These are phyloP conservation scores for Phytophthora podocarpi DNA, from an alignment of 352 stramenopile species.

Conservation along the genomic window DNA sequence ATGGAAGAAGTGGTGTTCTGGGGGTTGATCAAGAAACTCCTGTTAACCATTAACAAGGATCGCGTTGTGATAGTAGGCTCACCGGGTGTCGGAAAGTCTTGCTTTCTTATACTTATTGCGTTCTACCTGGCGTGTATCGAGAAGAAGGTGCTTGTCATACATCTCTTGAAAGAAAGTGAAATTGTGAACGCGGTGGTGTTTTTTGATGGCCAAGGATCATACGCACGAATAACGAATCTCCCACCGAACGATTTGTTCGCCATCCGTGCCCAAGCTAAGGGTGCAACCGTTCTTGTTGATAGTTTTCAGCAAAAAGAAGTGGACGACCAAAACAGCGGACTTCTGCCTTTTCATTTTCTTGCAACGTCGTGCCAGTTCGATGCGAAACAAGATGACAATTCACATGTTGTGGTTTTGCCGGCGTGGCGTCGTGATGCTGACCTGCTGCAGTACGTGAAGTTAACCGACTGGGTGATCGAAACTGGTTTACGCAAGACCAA, in stretches of 20 bases:
- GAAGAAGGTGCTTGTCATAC: constrained; percentile 31
- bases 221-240: constrained; percentile 6
- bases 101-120: constrained; percentile 27
- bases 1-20: constrained; percentile 14
- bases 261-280: neutral
- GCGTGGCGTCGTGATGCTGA: constrained; percentile 21
- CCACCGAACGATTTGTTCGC: neutral
- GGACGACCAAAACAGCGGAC: neutral
- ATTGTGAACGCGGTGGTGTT: constrained; percentile 11
- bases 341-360: constrained; percentile 12
- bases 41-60: neutral
- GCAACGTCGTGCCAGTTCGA: constrained; percentile 31
- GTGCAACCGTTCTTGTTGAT: constrained; percentile 22
- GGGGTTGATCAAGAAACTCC: constrained; percentile 10
- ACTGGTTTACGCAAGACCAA: too few relatives aligned
- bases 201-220: constrained; percentile 18
- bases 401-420: constrained; percentile 29
- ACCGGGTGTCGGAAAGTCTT: constrained; percentile 28
- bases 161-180: constrained; percentile 15
- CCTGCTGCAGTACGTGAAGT: constrained; percentile 25
- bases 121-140: constrained; percentile 22
- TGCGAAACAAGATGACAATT: constrained; percentile 19
- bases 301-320: constrained; percentile 15
- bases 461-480: constrained; percentile 22
- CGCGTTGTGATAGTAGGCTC: constrained; percentile 27